A percentile compares a stretch with the other conserved stretches of the same genome.
Conservation (phyloP, 2,329 filamentous ascomycete genomes). For the Plectosphaerella sp. region DNA sequence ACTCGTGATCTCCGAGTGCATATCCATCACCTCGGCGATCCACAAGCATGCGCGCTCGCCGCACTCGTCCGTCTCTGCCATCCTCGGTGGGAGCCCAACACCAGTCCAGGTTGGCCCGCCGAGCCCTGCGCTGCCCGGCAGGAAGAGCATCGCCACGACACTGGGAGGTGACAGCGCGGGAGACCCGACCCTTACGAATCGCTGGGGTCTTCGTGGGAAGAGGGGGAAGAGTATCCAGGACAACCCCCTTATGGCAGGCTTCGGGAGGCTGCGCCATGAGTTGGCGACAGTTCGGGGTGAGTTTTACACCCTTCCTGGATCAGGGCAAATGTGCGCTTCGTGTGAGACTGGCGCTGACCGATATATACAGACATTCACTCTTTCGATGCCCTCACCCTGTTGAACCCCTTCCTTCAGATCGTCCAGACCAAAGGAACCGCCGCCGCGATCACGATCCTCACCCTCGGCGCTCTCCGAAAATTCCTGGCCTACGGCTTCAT, state of each 20-base stretch:
- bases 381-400: slow-evolving; percentile 84
- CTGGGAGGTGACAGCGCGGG: slow-evolving; percentile 35
- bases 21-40: slow-evolving; percentile 96
- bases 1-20: slow-evolving; percentile 96
- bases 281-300: slow-evolving; percentile 78
- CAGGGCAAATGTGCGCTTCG: neutral
- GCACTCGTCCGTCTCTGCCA: slow-evolving; percentile 93
- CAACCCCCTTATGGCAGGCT: slow-evolving; percentile 92
- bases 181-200: slow-evolving; percentile 64
- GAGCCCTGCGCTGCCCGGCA: slow-evolving; percentile 33
- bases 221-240: slow-evolving; percentile 97
- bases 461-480: slow-evolving; percentile 89
- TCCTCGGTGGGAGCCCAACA: slow-evolving; percentile 73
- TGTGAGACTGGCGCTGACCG: slow-evolving; percentile 17
- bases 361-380: slow-evolving; percentile 64
- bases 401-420: slow-evolving; percentile 93
- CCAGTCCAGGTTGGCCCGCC: slow-evolving; percentile 49
- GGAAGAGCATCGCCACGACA: slow-evolving; percentile 32
- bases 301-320: slow-evolving; percentile 6
- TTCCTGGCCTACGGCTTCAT: slow-evolving; percentile 96
- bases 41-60: slow-evolving; percentile 96
- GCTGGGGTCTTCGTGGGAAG: slow-evolving; percentile 92
- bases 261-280: slow-evolving; percentile 83
- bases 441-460: slow-evolving; percentile 91
- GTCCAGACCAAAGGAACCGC: slow-evolving; percentile 95